Conservation (phyloP, 345 rosid genomes). For the Punica granatum region DNA sequence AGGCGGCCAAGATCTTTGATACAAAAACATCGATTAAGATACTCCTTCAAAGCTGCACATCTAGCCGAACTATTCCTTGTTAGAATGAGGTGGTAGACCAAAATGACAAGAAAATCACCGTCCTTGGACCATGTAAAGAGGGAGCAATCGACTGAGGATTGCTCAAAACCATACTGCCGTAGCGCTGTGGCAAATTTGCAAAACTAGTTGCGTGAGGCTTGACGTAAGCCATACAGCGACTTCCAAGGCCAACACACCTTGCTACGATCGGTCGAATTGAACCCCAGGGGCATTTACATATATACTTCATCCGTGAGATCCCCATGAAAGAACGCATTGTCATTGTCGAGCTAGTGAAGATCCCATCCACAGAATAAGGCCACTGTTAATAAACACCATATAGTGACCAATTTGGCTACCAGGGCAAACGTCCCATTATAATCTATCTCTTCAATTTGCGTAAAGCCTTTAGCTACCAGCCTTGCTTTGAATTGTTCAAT, state of each 20-base stretch:
- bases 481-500: neutral
- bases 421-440: neutral
- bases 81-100: neutral
- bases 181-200: neutral
- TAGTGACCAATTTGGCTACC: neutral
- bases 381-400: neutral
- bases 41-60: neutral
- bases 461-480: constrained; percentile 7
- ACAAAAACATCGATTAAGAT: neutral
- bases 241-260: neutral
- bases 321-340: neutral
- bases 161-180: neutral
- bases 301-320: neutral
- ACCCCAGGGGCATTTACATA: neutral
- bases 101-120: neutral
- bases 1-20: neutral
- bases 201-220: neutral
- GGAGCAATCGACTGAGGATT: neutral
- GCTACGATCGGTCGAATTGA: neutral
- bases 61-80: neutral
- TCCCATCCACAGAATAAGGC: neutral
- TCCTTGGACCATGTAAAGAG: neutral
- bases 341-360: neutral
- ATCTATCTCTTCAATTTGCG: neutral
- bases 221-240: neutral